Percentiles rank a stretch among this genome's conserved stretches.
phyloP scores from a whole-genome alignment of 208 protist genomes.

The Crithidia bombi region DNA sequence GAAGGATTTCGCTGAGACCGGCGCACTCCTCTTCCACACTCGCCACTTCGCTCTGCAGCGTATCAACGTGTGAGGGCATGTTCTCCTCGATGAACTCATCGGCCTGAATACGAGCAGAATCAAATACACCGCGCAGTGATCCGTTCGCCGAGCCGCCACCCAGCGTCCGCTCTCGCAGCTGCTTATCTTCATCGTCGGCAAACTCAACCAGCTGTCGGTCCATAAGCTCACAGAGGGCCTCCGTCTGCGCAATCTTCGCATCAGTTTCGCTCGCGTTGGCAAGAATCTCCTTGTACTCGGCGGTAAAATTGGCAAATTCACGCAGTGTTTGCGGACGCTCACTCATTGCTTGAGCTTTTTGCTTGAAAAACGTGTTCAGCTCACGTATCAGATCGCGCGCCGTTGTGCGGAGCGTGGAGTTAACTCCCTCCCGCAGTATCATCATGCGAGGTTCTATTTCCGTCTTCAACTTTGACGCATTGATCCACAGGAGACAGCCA shows the following conservation, averaged over 20 bases:
- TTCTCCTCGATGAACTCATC: constrained; percentile 92
- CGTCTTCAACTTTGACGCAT: constrained; percentile 87
- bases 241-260: constrained; percentile 72
- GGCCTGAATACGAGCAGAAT: constrained; percentile 80
- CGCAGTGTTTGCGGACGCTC: constrained; percentile 69
- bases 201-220: constrained; percentile 91
- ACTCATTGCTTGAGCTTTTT: constrained; percentile 86
- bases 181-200: constrained; percentile 88
- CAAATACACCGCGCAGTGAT: constrained; percentile 85
- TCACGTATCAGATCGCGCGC: constrained; percentile 60
- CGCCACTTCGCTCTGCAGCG: constrained; percentile 69
- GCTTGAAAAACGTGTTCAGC: constrained; percentile 87
- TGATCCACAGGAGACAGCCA: constrained; percentile 90
- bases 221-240: constrained; percentile 91
- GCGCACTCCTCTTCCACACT: constrained; percentile 89
- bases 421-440: constrained; percentile 73
- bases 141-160: constrained; percentile 56
- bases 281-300: constrained; percentile 83
- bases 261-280: constrained; percentile 57
- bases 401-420: constrained; percentile 75
- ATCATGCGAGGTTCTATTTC: constrained; percentile 89
- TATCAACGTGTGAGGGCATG: constrained; percentile 71
- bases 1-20: constrained; percentile 83
- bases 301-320: constrained; percentile 89
- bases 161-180: constrained; percentile 89